Percentiles rank a stretch among this genome's conserved stretches.
phyloP scores from a whole-genome alignment of 495 filamentous ascomycete species.

The Delitschia confertaspora region DNA sequence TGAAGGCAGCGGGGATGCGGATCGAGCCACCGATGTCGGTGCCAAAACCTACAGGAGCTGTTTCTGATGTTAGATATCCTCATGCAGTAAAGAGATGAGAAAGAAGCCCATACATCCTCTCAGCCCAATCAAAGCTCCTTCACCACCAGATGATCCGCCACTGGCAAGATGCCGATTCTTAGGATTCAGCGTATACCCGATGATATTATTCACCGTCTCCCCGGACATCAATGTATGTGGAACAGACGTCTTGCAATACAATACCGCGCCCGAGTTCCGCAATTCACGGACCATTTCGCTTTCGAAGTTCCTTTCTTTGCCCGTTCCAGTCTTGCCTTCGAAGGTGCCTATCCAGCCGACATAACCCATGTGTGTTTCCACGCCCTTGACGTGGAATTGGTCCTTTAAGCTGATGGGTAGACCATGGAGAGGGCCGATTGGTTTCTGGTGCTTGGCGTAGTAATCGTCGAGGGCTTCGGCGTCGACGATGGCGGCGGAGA shows the following conservation, averaged over 20 bases:
- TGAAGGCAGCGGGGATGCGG: conserved; percentile 43
- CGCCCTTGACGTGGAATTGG: conserved; percentile 58
- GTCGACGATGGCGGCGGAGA: conserved; percentile 30
- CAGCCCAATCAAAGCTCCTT: conserved; percentile 35
- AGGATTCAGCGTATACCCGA: conserved; percentile 35
- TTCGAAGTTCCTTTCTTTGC: conserved; percentile 32
- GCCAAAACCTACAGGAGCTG: conserved; percentile 33
- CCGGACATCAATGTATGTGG: conserved; percentile 53
- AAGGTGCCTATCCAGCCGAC: conserved; percentile 38
- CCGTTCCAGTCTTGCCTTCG: conserved; percentile 30
- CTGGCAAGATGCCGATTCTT: conserved; percentile 32
- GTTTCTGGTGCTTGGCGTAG: conserved; percentile 30
- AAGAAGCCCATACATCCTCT: conserved; percentile 28
- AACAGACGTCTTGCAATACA: conserved; percentile 59
- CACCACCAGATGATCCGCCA: conserved; percentile 34
- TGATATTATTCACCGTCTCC: conserved; percentile 48
- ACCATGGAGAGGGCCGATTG: conserved; percentile 50
- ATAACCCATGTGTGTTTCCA: conserved; percentile 57
- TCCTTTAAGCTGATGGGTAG: conserved; percentile 61
- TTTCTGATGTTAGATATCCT: not conserved
- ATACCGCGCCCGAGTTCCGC: conserved; percentile 48
- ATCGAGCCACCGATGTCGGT: conserved; percentile 43
- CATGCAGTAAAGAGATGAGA: not conserved
- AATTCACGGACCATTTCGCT: conserved; percentile 40
- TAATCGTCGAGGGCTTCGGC: conserved; percentile 32